Percentiles rank a stretch among this genome's conserved stretches.
These are phyloP conservation scores for Beauveria medogensis DNA, from an alignment of 2,329 filamentous ascomycete genomes.

Conservation along the genomic window DNA sequence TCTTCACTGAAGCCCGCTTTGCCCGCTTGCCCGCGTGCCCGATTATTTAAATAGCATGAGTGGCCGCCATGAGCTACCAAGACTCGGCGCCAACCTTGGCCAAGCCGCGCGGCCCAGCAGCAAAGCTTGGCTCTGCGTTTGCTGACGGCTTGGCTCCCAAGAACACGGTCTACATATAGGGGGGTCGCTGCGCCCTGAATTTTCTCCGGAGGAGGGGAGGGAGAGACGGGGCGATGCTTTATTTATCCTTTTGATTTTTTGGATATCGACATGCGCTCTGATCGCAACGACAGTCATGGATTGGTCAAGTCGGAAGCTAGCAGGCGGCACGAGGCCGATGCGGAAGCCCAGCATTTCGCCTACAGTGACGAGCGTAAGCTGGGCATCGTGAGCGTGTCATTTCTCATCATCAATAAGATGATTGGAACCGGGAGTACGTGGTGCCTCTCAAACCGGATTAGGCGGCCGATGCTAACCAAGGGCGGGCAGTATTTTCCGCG, in stretches of 20 bases:
- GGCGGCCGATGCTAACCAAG: neutral
- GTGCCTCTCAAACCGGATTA: neutral
- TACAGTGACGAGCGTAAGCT: slow-evolving; percentile 39
- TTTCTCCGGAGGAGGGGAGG: too few species aligned
- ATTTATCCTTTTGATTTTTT: too few species aligned
- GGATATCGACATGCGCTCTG: neutral
- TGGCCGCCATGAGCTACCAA: too few species aligned
- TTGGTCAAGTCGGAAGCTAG: neutral
- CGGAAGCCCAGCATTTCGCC: slow-evolving; percentile 33
- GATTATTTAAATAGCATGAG: too few species aligned
- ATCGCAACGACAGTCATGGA: neutral
- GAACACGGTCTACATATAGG: too few species aligned
- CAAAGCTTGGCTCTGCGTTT: too few species aligned
- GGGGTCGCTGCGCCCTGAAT: too few species aligned
- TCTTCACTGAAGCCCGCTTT: neutral
- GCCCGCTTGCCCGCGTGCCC: too few species aligned
- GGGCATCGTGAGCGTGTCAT: slow-evolving; percentile 43
- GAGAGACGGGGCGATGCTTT: neutral
- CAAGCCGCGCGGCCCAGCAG: too few species aligned
- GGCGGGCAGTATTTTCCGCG: slow-evolving; percentile 41
- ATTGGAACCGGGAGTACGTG: slow-evolving; percentile 48
- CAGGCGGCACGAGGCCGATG: neutral
- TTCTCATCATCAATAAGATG: slow-evolving; percentile 51
- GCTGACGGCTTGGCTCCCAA: too few species aligned
- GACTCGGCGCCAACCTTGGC: too few species aligned